phyloP scores from a whole-genome alignment of 306 rosid species.

The Glycine latifolia region DNA sequence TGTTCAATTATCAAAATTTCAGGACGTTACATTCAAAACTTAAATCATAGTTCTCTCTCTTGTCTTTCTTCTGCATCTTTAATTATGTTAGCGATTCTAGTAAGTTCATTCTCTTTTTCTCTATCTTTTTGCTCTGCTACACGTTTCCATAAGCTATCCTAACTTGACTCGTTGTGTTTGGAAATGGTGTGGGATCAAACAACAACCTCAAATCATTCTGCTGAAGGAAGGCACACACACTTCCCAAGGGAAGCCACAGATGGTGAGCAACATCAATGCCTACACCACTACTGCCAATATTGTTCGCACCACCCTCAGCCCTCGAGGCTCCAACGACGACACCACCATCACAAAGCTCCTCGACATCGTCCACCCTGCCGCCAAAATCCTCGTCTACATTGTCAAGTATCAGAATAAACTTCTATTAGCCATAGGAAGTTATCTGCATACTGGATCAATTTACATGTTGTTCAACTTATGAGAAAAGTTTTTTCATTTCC shows the following conservation, averaged over 20 bases:
- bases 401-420: constrained; percentile 96
- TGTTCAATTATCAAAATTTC: no score
- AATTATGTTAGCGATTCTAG: constrained; percentile 90
- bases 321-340: constrained; percentile 96
- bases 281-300: constrained; percentile 93
- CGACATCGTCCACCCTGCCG: constrained; percentile 94
- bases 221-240: constrained; percentile 97
- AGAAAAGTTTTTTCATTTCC: not conserved
- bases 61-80: constrained; percentile 37
- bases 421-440: no score
- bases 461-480: not conserved
- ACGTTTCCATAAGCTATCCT: not conserved
- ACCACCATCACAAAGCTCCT: constrained; percentile 98
- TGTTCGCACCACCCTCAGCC: constrained; percentile 89
- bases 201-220: constrained; percentile 99
- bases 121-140: not conserved
- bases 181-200: constrained; percentile 52
- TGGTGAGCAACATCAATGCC: constrained; percentile 95
- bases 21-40: no score
- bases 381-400: constrained; percentile 93
- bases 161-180: constrained; percentile 32
- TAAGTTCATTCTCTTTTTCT: constrained; percentile 40
- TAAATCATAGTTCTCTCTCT: constrained; percentile 61
- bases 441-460: constrained; percentile 16
- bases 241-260: constrained; percentile 93